Percentiles rank a stretch among this genome's conserved stretches.
Conservation (phyloP, 2,329 filamentous ascomycete species). For the Dendrostoma leiphaemia region DNA sequence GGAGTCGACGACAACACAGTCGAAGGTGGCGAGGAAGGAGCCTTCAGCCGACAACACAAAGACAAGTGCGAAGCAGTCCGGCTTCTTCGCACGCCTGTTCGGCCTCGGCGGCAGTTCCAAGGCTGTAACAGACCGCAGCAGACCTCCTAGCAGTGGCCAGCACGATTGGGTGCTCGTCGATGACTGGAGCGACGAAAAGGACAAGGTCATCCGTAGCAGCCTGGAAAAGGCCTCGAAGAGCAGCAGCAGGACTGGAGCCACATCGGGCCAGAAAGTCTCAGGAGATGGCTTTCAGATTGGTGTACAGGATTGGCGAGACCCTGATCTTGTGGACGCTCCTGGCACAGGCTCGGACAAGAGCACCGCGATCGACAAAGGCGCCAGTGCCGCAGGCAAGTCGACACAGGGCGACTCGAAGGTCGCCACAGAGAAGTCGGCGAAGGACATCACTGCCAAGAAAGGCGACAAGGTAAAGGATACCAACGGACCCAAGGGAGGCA, state of each 20-base stretch:
- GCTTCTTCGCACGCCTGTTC: conserved; percentile 48
- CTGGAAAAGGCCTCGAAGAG: conserved; percentile 36
- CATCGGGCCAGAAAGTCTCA: conserved; percentile 21
- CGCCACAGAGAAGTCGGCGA: conserved; percentile 22
- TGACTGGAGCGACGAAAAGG: conserved; percentile 43
- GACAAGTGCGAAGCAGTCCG: conserved; percentile 16
- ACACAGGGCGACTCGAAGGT: conserved; percentile 12
- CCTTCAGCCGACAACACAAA: neutral
- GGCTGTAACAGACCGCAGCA: conserved; percentile 48
- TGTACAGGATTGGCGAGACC: conserved; percentile 84
- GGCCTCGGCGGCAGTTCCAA: conserved; percentile 31
- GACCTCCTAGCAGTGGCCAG: conserved; percentile 70
- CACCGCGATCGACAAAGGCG: conserved; percentile 3
- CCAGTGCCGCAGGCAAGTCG: conserved; percentile 1
- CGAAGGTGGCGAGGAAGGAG: conserved; percentile 12
- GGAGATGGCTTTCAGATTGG: conserved; percentile 74
- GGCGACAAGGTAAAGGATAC: conserved; percentile 22
- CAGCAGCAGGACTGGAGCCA: conserved; percentile 22
- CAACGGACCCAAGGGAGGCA: conserved; percentile 57
- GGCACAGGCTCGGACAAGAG: conserved; percentile 29
- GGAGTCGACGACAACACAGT: conserved; percentile 4
- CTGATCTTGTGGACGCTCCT: conserved; percentile 59
- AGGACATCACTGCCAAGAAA: conserved; percentile 22
- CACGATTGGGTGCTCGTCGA: conserved; percentile 71
- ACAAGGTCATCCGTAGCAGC: conserved; percentile 25